Base-by-base conservation (phyloP, 2,329 filamentous ascomycete genomes). In the Aspergillus candidus region DNA sequence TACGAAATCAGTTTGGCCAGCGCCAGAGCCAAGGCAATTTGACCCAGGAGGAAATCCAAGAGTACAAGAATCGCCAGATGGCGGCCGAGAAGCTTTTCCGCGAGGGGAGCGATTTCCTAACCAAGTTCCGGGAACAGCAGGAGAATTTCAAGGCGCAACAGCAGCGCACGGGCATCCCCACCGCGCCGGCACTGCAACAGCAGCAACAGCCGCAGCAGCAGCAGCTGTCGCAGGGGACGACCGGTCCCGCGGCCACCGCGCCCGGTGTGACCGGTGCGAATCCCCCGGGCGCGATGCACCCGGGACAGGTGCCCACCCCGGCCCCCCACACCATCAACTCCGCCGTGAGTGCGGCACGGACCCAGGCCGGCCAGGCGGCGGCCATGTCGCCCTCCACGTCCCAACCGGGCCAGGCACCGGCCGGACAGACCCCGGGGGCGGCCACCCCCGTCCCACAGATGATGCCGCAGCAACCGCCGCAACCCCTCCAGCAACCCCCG, bases 71-170 rank as follows among this genome's bases (percentile, higher is more conserved):
- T 40, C 60, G 66, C n/a, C 68, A 69, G 56, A 5, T 63, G 11
- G 55, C 60, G 31, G 65, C 67, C 5, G 65, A 71, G 42, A 70
- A 67, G 44, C 55, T 69, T 7, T 65, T 58, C 43, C 63, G 65
- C 27, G 71, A 73, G 49, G 69, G 69, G n/a, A 67, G 61, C 35
- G 68, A 69, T 11, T 73, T 73, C 46, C 54, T 74, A 47, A 64
- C 59, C 32, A 73, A 72, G 44, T 74, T 74, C 59, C 70, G 69
- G 41, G 67, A 72, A 34, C 71, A 74, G 48, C 71, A 74, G 49
- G 69, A 72, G 41, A 60, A 54, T 34, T 72, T 73, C 52, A 70
- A 62, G 43, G 51, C 56, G 6, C 62, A 67, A 45, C 62, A 66
- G 42, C 62, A 65, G 32, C 56, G 48, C 51, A 42, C 45, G 43